A percentile compares a stretch with the other conserved stretches of the same genome.
phyloP scores from a whole-genome alignment of 108 stramenopile genomes.

The Cafeteria roenbergensis region DNA sequence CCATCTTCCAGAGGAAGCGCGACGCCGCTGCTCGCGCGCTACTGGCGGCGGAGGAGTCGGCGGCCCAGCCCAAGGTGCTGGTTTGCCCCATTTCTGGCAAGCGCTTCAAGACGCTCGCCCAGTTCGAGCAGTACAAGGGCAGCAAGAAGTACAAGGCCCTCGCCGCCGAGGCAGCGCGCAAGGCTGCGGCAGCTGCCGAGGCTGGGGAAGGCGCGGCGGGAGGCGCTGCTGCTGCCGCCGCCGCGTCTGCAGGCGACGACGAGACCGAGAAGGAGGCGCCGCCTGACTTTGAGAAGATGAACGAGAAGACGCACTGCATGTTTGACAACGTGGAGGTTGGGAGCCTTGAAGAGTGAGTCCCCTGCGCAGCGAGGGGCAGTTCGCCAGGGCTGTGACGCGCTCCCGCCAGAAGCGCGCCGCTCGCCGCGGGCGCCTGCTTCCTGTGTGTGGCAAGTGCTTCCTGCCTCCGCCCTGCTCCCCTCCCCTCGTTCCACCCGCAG shows the following conservation, averaged over 20 bases:
- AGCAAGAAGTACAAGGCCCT: background rate
- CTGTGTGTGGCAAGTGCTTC: too few species aligned
- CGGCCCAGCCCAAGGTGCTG: background rate
- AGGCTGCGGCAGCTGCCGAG: background rate
- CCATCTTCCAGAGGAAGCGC: conserved; percentile 9
- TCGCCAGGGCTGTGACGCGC: too few species aligned
- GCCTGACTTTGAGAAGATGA: conserved; percentile 3
- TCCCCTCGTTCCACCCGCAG: background rate
- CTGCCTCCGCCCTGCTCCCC: background rate
- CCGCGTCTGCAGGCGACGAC: background rate
- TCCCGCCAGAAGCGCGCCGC: too few species aligned
- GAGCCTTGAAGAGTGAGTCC: too few species aligned
- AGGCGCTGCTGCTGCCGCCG: background rate
- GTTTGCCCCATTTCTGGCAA: background rate
- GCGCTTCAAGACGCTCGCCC: background rate
- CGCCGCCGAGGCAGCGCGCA: background rate
- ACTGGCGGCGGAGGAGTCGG: background rate
- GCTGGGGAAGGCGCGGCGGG: background rate
- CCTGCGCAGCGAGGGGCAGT: too few species aligned
- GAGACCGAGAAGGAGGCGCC: conserved; percentile 2
- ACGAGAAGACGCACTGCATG: background rate
- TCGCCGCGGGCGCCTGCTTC: too few species aligned
- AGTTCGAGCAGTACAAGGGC: background rate
- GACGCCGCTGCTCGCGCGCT: conserved; percentile 8
- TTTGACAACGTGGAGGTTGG: too few species aligned